These are phyloP conservation scores for Scedosporium boydii DNA, from an alignment of 2,329 filamentous ascomycete species.

Conservation along the genomic window DNA sequence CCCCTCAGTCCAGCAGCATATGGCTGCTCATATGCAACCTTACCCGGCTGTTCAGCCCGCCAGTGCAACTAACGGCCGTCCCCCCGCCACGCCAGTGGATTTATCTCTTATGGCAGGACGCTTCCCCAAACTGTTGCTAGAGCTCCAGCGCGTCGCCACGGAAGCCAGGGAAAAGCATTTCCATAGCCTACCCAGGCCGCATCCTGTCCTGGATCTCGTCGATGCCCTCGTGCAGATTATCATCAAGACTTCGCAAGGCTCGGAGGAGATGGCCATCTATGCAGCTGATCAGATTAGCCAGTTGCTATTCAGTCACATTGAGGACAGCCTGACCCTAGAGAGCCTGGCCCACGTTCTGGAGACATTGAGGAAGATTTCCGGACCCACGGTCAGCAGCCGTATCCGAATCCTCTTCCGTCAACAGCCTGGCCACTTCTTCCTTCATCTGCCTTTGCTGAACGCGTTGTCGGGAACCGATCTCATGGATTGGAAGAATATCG, in stretches of 20 bases:
- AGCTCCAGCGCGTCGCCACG: conserved; percentile 44
- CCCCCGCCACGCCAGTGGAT: conserved; percentile 38
- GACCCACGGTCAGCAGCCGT: conserved; percentile 41
- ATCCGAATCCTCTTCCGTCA: conserved; percentile 47
- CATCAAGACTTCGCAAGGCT: conserved; percentile 52
- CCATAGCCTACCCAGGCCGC: conserved; percentile 45
- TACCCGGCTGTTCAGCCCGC: conserved; percentile 45
- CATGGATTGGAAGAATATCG: conserved; percentile 55
- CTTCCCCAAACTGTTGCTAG: conserved; percentile 47
- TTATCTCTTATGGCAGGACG: conserved; percentile 42
- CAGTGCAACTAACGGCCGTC: conserved; percentile 39
- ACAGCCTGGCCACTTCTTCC: conserved; percentile 44
- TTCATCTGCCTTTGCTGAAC: conserved; percentile 47
- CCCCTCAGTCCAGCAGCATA: conserved; percentile 42
- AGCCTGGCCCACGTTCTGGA: conserved; percentile 54
- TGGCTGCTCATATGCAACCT: conserved; percentile 42
- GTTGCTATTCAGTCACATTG: conserved; percentile 44
- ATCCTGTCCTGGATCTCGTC: conserved; percentile 51
- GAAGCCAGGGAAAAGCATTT: conserved; percentile 51
- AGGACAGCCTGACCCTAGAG: conserved; percentile 48
- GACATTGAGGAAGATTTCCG: conserved; percentile 49
- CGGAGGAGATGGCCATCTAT: conserved; percentile 49
- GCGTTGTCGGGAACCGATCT: conserved; percentile 51
- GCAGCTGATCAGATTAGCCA: conserved; percentile 51
- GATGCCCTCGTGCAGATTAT: conserved; percentile 53